Base-by-base conservation (phyloP, 73 alveolate genomes). In the Blepharisma stoltei region DNA sequence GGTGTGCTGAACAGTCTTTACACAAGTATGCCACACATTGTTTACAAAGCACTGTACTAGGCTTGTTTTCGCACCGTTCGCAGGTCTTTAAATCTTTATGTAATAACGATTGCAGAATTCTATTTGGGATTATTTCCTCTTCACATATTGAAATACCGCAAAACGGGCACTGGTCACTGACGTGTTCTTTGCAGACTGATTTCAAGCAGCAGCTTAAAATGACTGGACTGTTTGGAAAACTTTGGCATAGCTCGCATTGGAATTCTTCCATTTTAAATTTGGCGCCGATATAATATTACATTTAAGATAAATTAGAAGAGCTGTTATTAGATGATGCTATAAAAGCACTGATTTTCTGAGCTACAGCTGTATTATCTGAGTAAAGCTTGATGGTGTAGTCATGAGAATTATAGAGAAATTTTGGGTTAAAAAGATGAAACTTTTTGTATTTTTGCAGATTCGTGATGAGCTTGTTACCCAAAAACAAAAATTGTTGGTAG, bases 231-330 rank as follows among this genome's bases (percentile, higher is more conserved):
- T 60, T 60, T 1, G 73, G 73, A 8, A 60, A n/a, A 9, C 46
- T 9, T 38, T 60, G 14, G 73, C 73, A 60, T n/a, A 60, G 18
- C 73, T 38, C 73, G 73, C 73, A 60, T n/a, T 60, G 23, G 11
- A 60, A 25, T n/a, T 60, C 73, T 60, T 60, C 73, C 73, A 60
- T 60, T 60, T 60, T 32, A 32, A 32, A 32, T 32, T 32, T 32
- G 41, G 41, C 41, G 41, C 41, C 41, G 41, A 32, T 32, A 32
- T 32, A 1, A 32, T 32, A 32, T 32, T 32, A 32, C 41, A 32
- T 32, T 32, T 32, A 32, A 32, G 41, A 32, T 32, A 32, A 32
- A 32, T 32, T 32, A 32, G 41, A 32, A 32, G 41, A 32, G 41
- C 41, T 32, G 41, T 32, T 32, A 32, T 32, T 32, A 1, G 41